These are phyloP conservation scores for Schizonepeta tenuifolia DNA, from an alignment of 257 asterid species.

Conservation along the genomic window DNA sequence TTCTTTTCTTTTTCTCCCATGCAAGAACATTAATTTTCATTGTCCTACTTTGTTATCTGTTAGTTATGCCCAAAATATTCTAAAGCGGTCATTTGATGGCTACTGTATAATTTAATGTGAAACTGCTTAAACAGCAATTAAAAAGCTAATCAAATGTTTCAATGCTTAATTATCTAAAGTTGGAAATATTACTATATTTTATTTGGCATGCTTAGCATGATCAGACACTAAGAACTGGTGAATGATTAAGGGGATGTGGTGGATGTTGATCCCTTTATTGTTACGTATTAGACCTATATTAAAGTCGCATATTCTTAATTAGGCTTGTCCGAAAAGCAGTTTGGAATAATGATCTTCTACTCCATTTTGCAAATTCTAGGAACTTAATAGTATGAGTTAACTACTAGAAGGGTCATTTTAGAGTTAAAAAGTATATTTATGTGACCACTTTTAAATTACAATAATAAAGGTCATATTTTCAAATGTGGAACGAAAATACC, in stretches of 20 bases:
- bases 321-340: not conserved
- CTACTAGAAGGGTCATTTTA: too few relatives aligned
- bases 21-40: not conserved
- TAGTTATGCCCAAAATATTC: not conserved
- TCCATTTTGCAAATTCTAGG: not conserved
- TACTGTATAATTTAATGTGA: too few relatives aligned
- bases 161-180: not conserved
- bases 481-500: too few relatives aligned
- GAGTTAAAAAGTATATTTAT: too few relatives aligned
- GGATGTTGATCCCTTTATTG: slow-evolving; percentile 14
- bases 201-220: slow-evolving; percentile 21
- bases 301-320: not conserved
- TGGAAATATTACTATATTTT: not conserved
- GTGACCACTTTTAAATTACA: too few relatives aligned
- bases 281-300: slow-evolving; percentile 6
- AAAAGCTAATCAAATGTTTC: not conserved
- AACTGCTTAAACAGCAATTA: not conserved
- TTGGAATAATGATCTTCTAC: not conserved
- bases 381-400: too few relatives aligned
- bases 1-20: too few relatives aligned
- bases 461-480: too few relatives aligned
- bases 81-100: not conserved
- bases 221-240: not conserved
- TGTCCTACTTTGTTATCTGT: too few relatives aligned
- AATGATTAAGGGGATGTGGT: slow-evolving; percentile 14